These are phyloP conservation scores for Russula sp. DNA, from an alignment of 768 basidiomycete genomes.

Conservation along the genomic window DNA sequence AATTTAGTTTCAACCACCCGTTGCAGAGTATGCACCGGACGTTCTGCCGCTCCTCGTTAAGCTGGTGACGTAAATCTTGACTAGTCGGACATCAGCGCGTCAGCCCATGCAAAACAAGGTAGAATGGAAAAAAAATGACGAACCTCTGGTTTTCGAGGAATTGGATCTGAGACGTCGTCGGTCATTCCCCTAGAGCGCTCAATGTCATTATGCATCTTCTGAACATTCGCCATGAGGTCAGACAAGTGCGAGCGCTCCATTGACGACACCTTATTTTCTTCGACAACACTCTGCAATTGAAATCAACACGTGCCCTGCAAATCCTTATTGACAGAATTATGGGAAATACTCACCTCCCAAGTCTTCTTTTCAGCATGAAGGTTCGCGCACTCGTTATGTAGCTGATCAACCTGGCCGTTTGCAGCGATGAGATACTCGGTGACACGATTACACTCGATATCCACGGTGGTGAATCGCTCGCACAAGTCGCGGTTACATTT, in stretches of 20 bases:
- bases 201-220: slow-evolving; percentile 85
- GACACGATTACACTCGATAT: slow-evolving; percentile 69
- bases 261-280: slow-evolving; percentile 78
- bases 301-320: not conserved
- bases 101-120: not conserved
- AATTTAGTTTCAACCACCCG: slow-evolving; percentile 80
- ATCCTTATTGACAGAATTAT: not conserved
- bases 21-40: slow-evolving; percentile 70
- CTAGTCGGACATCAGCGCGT: slow-evolving; percentile 39
- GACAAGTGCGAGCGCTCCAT: slow-evolving; percentile 82
- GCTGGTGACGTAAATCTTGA: slow-evolving; percentile 67
- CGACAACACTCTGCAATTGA: slow-evolving; percentile 60
- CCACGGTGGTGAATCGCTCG: slow-evolving; percentile 69
- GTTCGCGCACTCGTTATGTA: slow-evolving; percentile 83
- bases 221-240: slow-evolving; percentile 85
- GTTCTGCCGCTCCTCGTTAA: slow-evolving; percentile 71
- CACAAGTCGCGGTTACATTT: slow-evolving; percentile 71
- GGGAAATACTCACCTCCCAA: slow-evolving; percentile 64
- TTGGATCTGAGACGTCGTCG: slow-evolving; percentile 74
- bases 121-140: slow-evolving; percentile 31
- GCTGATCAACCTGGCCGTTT: slow-evolving; percentile 63
- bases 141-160: slow-evolving; percentile 78
- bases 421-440: slow-evolving; percentile 62
- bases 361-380: slow-evolving; percentile 91
- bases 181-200: slow-evolving; percentile 84